A percentile compares a stretch with the other conserved stretches of the same genome.
Evolutionary conservation across 257 asterid species (phyloP).

Genomic region (Leptodermis oblonga): DNA sequence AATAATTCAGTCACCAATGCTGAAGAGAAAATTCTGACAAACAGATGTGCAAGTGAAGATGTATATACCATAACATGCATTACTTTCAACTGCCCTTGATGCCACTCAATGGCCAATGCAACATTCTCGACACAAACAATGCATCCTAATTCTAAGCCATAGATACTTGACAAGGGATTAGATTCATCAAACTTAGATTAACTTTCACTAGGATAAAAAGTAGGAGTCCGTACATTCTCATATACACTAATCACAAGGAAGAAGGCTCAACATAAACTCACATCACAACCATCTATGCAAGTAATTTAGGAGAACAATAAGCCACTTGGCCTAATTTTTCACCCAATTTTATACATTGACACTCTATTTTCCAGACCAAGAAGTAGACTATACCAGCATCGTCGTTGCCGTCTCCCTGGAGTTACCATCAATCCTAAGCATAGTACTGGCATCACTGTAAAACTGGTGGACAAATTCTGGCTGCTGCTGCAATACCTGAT

Average conservation of each 20-base stretch:
- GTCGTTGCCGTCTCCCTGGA: conserved; percentile 68
- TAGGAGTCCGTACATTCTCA: not conserved
- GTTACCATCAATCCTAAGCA: conserved; percentile 88
- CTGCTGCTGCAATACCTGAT: conserved; percentile 82
- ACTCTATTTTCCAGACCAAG: not conserved
- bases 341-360: not conserved
- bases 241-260: not conserved
- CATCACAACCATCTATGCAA: not conserved
- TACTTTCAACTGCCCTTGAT: not conserved
- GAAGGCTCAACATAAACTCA: not conserved
- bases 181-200: not conserved
- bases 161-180: not conserved
- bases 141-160: not conserved
- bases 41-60: not conserved
- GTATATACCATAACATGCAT: not conserved
- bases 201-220: not conserved
- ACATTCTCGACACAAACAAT: not conserved
- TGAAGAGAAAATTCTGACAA: not conserved
- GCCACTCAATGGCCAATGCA: not conserved
- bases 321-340: not conserved
- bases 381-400: conserved; percentile 60
- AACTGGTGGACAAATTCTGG: conserved; percentile 85
- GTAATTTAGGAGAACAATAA: not conserved
- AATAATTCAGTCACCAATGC: not conserved
- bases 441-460: conserved; percentile 82